A percentile compares a stretch with the other conserved stretches of the same genome.
phyloP scores from a whole-genome alignment of 176 grass and related monocot species.

The Oryza punctata region DNA sequence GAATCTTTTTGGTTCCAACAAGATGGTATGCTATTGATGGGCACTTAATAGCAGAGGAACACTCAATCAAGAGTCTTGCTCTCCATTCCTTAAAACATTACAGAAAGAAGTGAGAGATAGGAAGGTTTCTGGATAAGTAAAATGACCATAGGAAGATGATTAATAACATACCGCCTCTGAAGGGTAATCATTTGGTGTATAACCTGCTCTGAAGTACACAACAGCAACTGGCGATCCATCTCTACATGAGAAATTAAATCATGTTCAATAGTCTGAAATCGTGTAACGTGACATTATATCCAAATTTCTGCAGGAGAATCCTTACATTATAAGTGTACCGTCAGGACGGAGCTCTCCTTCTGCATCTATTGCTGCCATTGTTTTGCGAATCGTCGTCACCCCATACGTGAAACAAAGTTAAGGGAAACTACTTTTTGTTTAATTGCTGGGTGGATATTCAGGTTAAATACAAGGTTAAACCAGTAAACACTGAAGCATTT shows the following conservation, averaged over 20 bases:
- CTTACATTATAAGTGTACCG: conserved; percentile 54
- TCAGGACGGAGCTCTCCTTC: conserved; percentile 49
- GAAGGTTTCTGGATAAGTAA: neutral
- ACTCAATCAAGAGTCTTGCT: conserved; percentile 61
- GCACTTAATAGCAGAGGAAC: conserved; percentile 60
- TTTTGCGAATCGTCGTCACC: conserved; percentile 55
- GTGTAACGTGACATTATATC: neutral
- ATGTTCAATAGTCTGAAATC: neutral
- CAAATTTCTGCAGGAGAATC: neutral
- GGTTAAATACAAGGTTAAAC: neutral
- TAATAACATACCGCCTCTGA: conserved; percentile 50
- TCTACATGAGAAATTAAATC: conserved; percentile 24
- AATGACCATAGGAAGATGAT: too few species aligned
- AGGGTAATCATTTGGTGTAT: conserved; percentile 66
- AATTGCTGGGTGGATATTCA: neutral
- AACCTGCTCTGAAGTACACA: conserved; percentile 64
- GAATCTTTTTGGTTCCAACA: conserved; percentile 65
- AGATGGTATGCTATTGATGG: conserved; percentile 73
- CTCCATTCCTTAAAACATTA: conserved; percentile 48
- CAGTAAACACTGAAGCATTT: neutral
- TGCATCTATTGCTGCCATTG: conserved; percentile 53
- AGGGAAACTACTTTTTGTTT: conserved; percentile 4
- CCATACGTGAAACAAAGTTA: conserved; percentile 53
- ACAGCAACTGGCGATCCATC: conserved; percentile 44
- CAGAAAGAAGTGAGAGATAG: neutral